phyloP scores from a whole-genome alignment of 2,329 filamentous ascomycete genomes.

The Mollisiaceae sp. region DNA sequence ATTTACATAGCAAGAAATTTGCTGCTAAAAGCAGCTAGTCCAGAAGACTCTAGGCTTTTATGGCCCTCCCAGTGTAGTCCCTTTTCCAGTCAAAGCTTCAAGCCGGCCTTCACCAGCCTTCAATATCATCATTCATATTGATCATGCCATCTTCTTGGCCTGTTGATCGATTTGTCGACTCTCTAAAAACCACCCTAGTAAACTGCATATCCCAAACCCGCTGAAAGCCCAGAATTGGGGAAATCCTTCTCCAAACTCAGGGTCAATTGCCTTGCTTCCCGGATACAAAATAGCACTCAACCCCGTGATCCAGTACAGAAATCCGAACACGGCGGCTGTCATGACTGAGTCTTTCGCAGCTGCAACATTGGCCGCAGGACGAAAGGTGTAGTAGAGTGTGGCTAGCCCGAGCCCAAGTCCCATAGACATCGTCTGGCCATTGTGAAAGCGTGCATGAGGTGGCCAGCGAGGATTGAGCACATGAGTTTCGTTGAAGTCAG shows the following conservation, averaged over 20 bases:
- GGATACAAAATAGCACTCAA: constrained; percentile 53
- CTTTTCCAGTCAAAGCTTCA: not conserved
- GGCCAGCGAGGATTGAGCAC: constrained; percentile 55
- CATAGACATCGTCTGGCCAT: constrained; percentile 57
- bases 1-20: constrained; percentile 1
- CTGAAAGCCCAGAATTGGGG: constrained; percentile 42
- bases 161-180: not conserved
- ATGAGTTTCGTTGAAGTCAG: constrained; percentile 51
- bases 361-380: constrained; percentile 5
- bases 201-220: constrained; percentile 11
- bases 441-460: constrained; percentile 57
- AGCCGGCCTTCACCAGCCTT: no score
- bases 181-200: constrained; percentile 25
- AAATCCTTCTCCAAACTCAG: constrained; percentile 49
- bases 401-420: constrained; percentile 47
- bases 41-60: not conserved
- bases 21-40: not conserved
- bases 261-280: constrained; percentile 49
- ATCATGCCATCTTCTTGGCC: not conserved
- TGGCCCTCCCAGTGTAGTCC: not conserved
- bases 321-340: constrained; percentile 46
- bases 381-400: constrained; percentile 46
- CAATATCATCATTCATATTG: not conserved
- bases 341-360: constrained; percentile 34
- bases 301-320: constrained; percentile 51